Evolutionary conservation across 164 flowering plant genomes (phyloP).

Genomic region (Paratinospora sagittata): DNA sequence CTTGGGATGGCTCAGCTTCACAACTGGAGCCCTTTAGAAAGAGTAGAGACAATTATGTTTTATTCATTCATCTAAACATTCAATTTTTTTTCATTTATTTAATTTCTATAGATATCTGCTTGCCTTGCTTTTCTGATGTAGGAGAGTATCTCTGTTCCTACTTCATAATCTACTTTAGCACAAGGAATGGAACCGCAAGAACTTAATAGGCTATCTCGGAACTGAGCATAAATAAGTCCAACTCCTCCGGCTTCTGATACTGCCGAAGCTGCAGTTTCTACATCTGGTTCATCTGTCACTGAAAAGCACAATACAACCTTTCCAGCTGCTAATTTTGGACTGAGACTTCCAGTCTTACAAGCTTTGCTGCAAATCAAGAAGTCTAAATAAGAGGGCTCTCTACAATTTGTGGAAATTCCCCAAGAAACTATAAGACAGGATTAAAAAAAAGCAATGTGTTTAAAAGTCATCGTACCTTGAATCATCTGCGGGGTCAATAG

Average conservation of each 20-base stretch:
- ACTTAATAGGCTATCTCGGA: background rate
- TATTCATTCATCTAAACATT: background rate
- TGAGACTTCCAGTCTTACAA: slow-evolving; percentile 12
- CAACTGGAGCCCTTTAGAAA: slow-evolving; percentile 28
- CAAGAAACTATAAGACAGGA: background rate
- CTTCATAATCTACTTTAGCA: slow-evolving; percentile 29
- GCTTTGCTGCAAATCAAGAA: slow-evolving; percentile 15
- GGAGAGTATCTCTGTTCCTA: slow-evolving; percentile 32
- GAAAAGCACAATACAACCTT: slow-evolving; percentile 25
- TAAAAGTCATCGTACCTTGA: background rate
- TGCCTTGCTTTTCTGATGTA: slow-evolving; percentile 36
- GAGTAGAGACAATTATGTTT: background rate
- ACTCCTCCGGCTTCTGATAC: slow-evolving; percentile 20
- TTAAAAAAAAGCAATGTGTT: background rate
- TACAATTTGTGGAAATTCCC: background rate
- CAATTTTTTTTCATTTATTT: background rate
- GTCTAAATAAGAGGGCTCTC: background rate
- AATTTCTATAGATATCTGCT: background rate
- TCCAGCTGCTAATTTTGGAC: slow-evolving; percentile 15
- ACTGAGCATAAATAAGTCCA: slow-evolving; percentile 21
- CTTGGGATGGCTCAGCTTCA: slow-evolving; percentile 28
- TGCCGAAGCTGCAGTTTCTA: background rate
- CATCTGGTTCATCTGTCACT: background rate
- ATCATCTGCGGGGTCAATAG: slow-evolving; percentile 9
- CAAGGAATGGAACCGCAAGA: slow-evolving; percentile 13